Evolutionary conservation across 2,329 filamentous ascomycete genomes (phyloP), one percentile per base, ranked within the genome.

Genomic region (Verticillium isaacii): DNA sequence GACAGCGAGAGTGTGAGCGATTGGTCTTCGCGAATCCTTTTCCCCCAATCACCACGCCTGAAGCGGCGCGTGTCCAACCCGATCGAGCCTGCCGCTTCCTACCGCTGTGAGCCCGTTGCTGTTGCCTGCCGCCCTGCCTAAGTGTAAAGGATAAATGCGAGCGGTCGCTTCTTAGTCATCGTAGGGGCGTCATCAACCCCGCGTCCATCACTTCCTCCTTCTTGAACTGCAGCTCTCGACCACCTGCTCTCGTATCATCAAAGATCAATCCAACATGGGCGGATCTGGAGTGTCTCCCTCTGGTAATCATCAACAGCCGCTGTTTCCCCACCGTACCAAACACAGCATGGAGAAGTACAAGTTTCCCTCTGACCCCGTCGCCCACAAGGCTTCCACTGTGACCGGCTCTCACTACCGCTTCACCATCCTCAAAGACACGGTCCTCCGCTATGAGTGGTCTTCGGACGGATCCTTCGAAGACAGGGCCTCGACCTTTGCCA

Each of bases 391-490:
- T 45, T 77, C 82, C 39, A 73, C 80, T 61, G 75, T 84, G 52
- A 70, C 71, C 50, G 62, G 62, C 3, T 70, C 74, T 45, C 76
- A 81, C 57, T 88, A 84, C 70, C 82, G 86, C 60, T 88, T 89
- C 69, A 87, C 82, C 9, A 65, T 89, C 56, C 75, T 89, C 57
- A 81, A 78, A 11, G 80, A 86, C 58, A 76, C 80, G 2, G 74
- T 60, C 3, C 23, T 60, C 9, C 41, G 58, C 5, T 60, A 60
- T 32, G 58, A 60, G 32, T 60, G 58, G 58, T 50, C 58, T 2
- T n/a, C 23, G 14, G 58, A 60, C 32, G 58, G 58, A 4, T 11
- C 32, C 14, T 60, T 60, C 12, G 58, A 60, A 32, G 58, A 60
- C 34, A 45, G 58, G 17, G 58, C 58, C 9, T 60, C 58, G 5